Evolutionary conservation across 371 early-diverging fungal species (phyloP).

Genomic region (Encephalitozoon hellem): DNA sequence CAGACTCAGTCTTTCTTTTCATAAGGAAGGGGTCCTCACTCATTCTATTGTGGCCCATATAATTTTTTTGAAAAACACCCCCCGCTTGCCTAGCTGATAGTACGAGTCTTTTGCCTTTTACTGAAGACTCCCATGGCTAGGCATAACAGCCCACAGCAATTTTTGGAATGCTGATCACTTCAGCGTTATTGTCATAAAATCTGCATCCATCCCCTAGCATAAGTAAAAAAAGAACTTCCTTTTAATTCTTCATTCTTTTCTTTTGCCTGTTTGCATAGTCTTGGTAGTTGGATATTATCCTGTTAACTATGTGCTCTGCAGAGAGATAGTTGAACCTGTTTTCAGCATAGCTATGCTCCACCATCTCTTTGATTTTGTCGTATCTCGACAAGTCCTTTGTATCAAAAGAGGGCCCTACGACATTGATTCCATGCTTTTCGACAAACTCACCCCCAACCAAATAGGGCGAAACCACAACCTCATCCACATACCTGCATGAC

Average conservation of each 20-base stretch:
- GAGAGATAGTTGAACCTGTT: conserved; percentile 25
- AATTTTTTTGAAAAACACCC: neutral
- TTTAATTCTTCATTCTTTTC: neutral
- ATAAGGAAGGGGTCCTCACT: neutral
- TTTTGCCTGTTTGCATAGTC: conserved; percentile 21
- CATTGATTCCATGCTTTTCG: neutral
- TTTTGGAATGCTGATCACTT: conserved; percentile 5
- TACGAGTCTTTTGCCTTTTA: conserved; percentile 19
- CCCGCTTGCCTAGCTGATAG: neutral
- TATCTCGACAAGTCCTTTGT: conserved; percentile 20
- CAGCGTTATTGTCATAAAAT: neutral
- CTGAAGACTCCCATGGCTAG: conserved; percentile 8
- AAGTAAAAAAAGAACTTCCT: neutral
- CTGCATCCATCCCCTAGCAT: neutral
- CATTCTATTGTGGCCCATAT: neutral
- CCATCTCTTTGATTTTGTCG: neutral
- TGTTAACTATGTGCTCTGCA: conserved; percentile 27
- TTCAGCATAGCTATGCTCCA: neutral
- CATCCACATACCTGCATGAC: conserved; percentile 38
- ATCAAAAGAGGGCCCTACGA: conserved; percentile 9
- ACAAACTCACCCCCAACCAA: conserved; percentile 7
- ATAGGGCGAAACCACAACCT: conserved; percentile 28
- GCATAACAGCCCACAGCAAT: neutral
- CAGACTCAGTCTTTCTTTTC: neutral
- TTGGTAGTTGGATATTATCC: conserved; percentile 33